These are phyloP conservation scores for Coemansia sp. DNA, from an alignment of 192 early-diverging fungal genomes.

Conservation along the genomic window DNA sequence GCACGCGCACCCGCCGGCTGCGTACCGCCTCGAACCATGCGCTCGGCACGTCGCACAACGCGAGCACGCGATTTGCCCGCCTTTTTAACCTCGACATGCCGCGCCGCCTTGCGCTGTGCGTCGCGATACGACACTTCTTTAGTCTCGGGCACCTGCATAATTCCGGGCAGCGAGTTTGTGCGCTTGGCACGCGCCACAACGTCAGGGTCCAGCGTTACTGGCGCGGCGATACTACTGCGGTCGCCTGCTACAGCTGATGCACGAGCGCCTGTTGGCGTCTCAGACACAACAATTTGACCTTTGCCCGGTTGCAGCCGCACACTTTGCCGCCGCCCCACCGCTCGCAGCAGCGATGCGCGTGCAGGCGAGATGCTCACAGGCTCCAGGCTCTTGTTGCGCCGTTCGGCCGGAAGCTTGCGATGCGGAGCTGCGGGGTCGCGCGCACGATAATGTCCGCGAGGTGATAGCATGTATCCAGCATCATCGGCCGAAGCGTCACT, in stretches of 20 bases:
- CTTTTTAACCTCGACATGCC: conserved; percentile 22
- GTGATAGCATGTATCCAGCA: conserved; percentile 18
- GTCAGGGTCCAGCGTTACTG: conserved; percentile 21
- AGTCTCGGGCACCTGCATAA: conserved; percentile 54
- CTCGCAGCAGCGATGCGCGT: conserved; percentile 49
- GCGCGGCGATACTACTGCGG: conserved; percentile 12
- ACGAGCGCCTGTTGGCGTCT: conserved; percentile 27
- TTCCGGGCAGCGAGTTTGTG: conserved; percentile 49
- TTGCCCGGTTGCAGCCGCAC: conserved; percentile 52
- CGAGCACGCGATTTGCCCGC: conserved; percentile 27
- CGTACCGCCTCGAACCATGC: conserved; percentile 42
- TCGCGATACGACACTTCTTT: conserved; percentile 51
- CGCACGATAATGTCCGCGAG: conserved; percentile 47
- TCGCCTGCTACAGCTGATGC: conserved; percentile 8
- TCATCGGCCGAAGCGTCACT: conserved; percentile 12
- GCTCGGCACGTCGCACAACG: conserved; percentile 44
- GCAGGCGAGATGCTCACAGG: conserved; percentile 43
- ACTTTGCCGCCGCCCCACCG: conserved; percentile 53
- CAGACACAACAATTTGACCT: conserved; percentile 52
- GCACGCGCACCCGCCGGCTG: conserved; percentile 8
- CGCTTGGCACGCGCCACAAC: conserved; percentile 40
- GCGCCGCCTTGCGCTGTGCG: conserved; percentile 40
- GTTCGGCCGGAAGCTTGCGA: conserved; percentile 27
- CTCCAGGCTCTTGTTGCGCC: not conserved
- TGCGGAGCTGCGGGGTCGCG: conserved; percentile 52